Percentiles rank a stretch among this genome's conserved stretches.
phyloP scores from a whole-genome alignment of 257 asterid species.

The Thymus quinquecostatus region DNA sequence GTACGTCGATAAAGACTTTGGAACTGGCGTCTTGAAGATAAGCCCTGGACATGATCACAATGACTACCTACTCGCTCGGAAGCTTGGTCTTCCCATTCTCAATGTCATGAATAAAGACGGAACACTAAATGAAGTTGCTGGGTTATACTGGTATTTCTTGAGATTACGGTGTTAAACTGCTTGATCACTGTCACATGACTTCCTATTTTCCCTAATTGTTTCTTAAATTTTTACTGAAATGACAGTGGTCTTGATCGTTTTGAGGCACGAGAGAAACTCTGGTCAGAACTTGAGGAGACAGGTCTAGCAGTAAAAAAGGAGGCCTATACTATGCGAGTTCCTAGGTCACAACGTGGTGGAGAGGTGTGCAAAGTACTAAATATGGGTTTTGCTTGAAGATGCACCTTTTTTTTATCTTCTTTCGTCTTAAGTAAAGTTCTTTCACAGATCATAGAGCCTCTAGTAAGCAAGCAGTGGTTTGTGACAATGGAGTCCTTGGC shows the following conservation, averaged over 20 bases:
- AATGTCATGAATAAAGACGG: constrained; percentile 99
- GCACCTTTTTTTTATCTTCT: constrained; percentile 29
- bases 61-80: constrained; percentile 97
- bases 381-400: constrained; percentile 25
- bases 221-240: constrained; percentile 30
- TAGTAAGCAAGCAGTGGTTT: constrained; percentile 98
- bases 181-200: constrained; percentile 8
- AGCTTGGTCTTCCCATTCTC: constrained; percentile 98
- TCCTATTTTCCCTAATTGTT: constrained; percentile 36
- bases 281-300: constrained; percentile 95
- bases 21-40: constrained; percentile 98
- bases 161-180: constrained; percentile 32
- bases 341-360: constrained; percentile 99
- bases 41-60: constrained; percentile 99
- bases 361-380: constrained; percentile 61
- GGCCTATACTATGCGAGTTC: constrained; percentile 82
- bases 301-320: constrained; percentile 92
- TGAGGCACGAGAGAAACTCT: constrained; percentile 94
- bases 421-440: constrained; percentile 34
- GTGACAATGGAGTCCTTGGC: constrained; percentile 96
- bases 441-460: constrained; percentile 88
- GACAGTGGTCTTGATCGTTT: constrained; percentile 97
- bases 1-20: constrained; percentile 98
- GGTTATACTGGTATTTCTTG: constrained; percentile 66
- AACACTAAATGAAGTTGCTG: constrained; percentile 94